Conservation (phyloP, 768 basidiomycete species). For the Boletus speciosus region DNA sequence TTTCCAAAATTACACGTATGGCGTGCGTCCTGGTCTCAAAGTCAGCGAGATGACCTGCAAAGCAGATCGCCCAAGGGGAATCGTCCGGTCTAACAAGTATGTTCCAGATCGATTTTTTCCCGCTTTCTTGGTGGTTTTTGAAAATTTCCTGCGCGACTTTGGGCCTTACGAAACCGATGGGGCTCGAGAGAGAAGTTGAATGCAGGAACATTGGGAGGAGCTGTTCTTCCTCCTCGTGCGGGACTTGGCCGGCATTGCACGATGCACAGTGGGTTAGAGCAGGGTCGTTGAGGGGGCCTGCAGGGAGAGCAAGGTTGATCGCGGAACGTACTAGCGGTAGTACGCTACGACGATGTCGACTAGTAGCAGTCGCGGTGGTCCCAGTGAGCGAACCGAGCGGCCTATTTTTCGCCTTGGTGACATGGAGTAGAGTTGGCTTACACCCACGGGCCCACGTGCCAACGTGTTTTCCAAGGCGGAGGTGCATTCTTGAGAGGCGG, state of each 20-base stretch:
- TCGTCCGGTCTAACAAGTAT: slow-evolving; percentile 13
- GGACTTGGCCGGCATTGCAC: slow-evolving; percentile 10
- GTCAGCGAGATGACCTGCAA: slow-evolving; percentile 17
- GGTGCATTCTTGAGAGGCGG: background rate
- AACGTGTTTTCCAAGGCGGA: background rate
- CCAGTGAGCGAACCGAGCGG: background rate
- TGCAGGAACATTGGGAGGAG: slow-evolving; percentile 22
- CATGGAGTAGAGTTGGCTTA: background rate
- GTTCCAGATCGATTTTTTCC: slow-evolving; percentile 15
- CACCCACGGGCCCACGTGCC: background rate
- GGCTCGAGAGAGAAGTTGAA: slow-evolving; percentile 7
- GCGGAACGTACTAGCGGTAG: slow-evolving; percentile 24
- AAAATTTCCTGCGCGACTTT: slow-evolving; percentile 13
- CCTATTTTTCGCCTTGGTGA: background rate
- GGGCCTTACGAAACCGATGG: slow-evolving; percentile 21
- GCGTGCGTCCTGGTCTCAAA: slow-evolving; percentile 13
- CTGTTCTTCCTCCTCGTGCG: slow-evolving; percentile 14
- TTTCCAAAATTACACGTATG: slow-evolving; percentile 8
- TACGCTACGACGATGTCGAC: slow-evolving; percentile 3
- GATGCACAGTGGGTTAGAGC: slow-evolving; percentile 14
- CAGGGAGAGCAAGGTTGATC: slow-evolving; percentile 26
- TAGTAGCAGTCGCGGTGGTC: background rate
- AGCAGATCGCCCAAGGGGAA: slow-evolving; percentile 20
- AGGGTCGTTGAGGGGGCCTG: slow-evolving; percentile 21
- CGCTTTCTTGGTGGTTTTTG: slow-evolving; percentile 2